Evolutionary conservation across 2,329 filamentous ascomycete genomes (phyloP).

Genomic region (Ascochyta lentis): DNA sequence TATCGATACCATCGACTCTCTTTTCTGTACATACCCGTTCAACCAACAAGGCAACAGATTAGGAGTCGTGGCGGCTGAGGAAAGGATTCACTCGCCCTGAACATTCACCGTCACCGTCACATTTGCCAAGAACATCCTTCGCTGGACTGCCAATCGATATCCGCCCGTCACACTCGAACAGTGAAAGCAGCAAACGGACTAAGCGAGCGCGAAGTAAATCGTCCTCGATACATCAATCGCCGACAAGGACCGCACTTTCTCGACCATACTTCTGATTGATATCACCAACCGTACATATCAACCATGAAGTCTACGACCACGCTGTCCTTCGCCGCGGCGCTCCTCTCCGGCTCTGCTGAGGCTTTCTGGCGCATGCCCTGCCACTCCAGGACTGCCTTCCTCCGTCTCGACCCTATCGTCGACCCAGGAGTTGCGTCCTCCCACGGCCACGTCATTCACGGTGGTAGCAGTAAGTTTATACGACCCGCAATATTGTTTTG

Average conservation of each 20-base stretch:
- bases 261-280: constrained; percentile 8
- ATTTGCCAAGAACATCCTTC: constrained; percentile 13
- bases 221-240: background rate
- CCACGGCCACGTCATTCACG: constrained; percentile 45
- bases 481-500: constrained; percentile 10
- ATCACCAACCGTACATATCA: constrained; percentile 11
- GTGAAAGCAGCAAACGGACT: constrained; percentile 1
- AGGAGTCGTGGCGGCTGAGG: constrained; percentile 39
- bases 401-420: constrained; percentile 60
- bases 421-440: constrained; percentile 36
- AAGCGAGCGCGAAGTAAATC: constrained; percentile 2
- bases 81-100: constrained; percentile 19
- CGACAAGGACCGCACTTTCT: constrained; percentile 1
- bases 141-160: constrained; percentile 11
- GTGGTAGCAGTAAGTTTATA: constrained; percentile 57
- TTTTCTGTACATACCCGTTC: constrained; percentile 37
- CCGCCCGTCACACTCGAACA: constrained; percentile 6
- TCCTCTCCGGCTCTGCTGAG: constrained; percentile 56
- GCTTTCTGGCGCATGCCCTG: constrained; percentile 76
- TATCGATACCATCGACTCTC: constrained; percentile 35
- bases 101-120: constrained; percentile 10
- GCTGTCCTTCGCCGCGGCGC: constrained; percentile 37
- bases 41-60: constrained; percentile 20
- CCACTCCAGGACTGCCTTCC: constrained; percentile 65
- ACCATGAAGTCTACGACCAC: constrained; percentile 42